Evolutionary conservation across 352 stramenopile species (phyloP).

Genomic region (Globisporangium splendens): DNA sequence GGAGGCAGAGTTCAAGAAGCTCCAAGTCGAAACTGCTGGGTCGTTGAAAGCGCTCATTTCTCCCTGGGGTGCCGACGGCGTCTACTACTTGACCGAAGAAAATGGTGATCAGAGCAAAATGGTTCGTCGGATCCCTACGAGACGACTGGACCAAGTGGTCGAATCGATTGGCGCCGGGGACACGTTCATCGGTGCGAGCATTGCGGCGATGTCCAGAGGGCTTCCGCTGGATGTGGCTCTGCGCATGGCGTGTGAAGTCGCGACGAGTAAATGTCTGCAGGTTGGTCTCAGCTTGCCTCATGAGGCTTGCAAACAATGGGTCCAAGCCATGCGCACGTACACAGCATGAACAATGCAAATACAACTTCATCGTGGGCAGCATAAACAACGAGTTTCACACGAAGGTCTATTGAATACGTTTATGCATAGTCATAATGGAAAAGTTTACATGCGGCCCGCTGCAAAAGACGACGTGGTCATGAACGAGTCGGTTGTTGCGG

Average conservation of each 20-base stretch:
- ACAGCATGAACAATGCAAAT: neutral
- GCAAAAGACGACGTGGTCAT: no score
- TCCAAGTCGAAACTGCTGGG: neutral
- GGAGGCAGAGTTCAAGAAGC: neutral
- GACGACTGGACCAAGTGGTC: conserved; percentile 31
- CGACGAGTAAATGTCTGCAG: conserved; percentile 55
- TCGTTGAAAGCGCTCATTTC: conserved; percentile 49
- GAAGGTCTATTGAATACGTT: no score
- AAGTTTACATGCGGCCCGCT: no score
- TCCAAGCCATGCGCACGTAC: neutral
- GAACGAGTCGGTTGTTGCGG: no score
- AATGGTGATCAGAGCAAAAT: no score
- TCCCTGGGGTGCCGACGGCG: conserved; percentile 56
- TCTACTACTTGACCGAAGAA: conserved; percentile 41
- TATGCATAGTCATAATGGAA: no score
- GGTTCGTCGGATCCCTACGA: conserved; percentile 33
- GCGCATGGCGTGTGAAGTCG: conserved; percentile 46
- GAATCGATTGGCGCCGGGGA: conserved; percentile 77
- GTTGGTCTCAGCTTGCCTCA: conserved; percentile 40
- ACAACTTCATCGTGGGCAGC: no score
- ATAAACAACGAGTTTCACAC: no score
- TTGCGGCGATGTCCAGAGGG: conserved; percentile 39
- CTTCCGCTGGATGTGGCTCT: conserved; percentile 30
- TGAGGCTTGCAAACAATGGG: conserved; percentile 19
- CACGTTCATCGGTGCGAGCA: conserved; percentile 60